Base-by-base conservation (phyloP, 2,329 filamentous ascomycete species). In the Sclerotinia minor region DNA sequence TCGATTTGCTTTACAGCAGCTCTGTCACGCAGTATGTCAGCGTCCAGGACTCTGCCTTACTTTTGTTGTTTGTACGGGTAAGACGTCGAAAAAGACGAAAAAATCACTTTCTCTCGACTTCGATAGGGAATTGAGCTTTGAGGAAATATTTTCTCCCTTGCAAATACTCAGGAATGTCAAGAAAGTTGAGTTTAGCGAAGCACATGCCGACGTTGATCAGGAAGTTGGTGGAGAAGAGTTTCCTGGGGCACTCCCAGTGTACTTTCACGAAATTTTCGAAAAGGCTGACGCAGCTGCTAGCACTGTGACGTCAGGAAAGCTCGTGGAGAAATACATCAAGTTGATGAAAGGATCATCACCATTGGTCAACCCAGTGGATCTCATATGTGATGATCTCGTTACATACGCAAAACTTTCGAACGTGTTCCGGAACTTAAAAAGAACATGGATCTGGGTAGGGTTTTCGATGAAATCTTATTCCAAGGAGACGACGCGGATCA, bases 301-400 rank as follows among this genome's bases (percentile, higher is more conserved):
- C 4, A 50, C 29, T 24, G 5, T 50, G 15, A 50, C 8, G 8
- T 50, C 29, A 6, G 45, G n/a, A 61, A 1, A 38, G n/a, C 7
- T 24, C 11, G n/a, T 35, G 45, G 29, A 50, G 1, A 49, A 13
- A n/a, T 50, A 61, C 59, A 38, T 2, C 0, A 17, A n/a, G 5
- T 38, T 61, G 0, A 61, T 61, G 2, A 61, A 38, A 19, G 45
- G 59, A 3, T 50, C 45, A 3, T 61, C 59, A 5, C 59, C 5
- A 49, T 61, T 61, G 11, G 6, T 24, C 45, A n/a, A 50, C 19
- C 29, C 59, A 5, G 24, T 61, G 2, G n/a, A 61, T 49, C 15
- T 61, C 5, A 61, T 61, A 29, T 61, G 59, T 24, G 59, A 61
- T 6, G 44, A 24, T 6, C 45, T 61, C 38, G 45, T 61, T 5